Conservation (phyloP, 768 basidiomycete genomes). For the Sporobolomyces roseus region DNA sequence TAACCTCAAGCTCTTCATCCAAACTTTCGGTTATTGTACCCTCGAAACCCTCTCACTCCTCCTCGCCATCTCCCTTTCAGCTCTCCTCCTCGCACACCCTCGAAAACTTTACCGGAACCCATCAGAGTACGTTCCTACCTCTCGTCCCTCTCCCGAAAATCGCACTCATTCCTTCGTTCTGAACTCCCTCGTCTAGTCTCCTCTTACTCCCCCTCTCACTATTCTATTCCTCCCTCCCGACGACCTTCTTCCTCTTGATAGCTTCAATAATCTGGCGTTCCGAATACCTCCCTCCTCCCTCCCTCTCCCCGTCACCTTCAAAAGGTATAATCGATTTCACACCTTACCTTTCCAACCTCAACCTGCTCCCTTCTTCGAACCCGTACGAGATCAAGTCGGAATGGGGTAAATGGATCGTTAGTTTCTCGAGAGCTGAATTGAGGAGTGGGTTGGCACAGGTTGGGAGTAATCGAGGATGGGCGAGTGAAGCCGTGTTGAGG, state of each 20-base stretch:
- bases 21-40: slow-evolving; percentile 21
- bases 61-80: neutral
- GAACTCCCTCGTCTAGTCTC: neutral
- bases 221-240: slow-evolving; percentile 11
- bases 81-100: neutral
- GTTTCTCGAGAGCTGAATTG: slow-evolving; percentile 24
- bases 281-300: slow-evolving; percentile 20
- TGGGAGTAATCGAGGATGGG: slow-evolving; percentile 29
- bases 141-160: neutral
- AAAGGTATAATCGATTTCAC: neutral
- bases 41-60: slow-evolving; percentile 26
- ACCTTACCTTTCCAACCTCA: neutral
- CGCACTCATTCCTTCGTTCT: no score
- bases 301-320: neutral
- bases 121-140: neutral
- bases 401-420: slow-evolving; percentile 22
- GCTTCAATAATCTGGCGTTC: slow-evolving; percentile 28
- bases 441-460: neutral
- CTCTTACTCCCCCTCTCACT: slow-evolving; percentile 8
- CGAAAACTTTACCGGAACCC: neutral
- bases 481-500: slow-evolving; percentile 30
- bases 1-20: slow-evolving; percentile 1
- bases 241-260: slow-evolving; percentile 22
- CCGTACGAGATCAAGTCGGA: neutral
- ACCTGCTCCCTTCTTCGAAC: neutral